phyloP scores from a whole-genome alignment of 306 rosid genomes.

The Malus asiatica region DNA sequence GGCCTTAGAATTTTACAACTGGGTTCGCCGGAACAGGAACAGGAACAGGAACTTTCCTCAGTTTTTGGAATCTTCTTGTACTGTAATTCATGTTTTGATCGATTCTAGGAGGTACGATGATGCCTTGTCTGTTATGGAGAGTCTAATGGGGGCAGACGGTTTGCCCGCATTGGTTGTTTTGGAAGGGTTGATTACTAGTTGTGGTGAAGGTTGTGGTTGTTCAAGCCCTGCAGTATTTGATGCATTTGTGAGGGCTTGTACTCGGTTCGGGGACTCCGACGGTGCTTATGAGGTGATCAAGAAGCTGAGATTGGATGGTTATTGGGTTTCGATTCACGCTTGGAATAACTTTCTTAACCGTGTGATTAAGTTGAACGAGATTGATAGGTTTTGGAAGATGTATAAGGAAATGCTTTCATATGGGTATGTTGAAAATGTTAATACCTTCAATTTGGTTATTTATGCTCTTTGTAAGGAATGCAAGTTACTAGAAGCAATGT shows the following conservation, averaged over 20 bases:
- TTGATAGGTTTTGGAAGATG: slow-evolving; percentile 42
- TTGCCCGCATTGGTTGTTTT: slow-evolving; percentile 32
- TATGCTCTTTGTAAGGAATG: slow-evolving; percentile 48
- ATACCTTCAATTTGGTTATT: slow-evolving; percentile 46
- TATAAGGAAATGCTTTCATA: slow-evolving; percentile 42
- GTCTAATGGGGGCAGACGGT: slow-evolving; percentile 27
- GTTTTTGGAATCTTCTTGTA: slow-evolving; percentile 33
- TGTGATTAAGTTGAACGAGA: slow-evolving; percentile 33
- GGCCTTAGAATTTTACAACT: slow-evolving; percentile 41
- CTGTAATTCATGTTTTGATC: slow-evolving; percentile 48
- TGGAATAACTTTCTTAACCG: slow-evolving; percentile 55
- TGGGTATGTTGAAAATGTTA: slow-evolving; percentile 42
- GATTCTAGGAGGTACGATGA: slow-evolving; percentile 37
- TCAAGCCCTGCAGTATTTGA: slow-evolving; percentile 43
- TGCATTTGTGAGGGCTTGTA: slow-evolving; percentile 51
- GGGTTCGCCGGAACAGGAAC: slow-evolving; percentile 20
- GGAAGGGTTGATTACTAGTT: slow-evolving; percentile 35
- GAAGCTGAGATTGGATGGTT: slow-evolving; percentile 27
- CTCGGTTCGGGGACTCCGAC: slow-evolving; percentile 32
- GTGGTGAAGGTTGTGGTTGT: slow-evolving; percentile 13
- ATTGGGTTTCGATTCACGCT: slow-evolving; percentile 44
- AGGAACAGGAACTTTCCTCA: slow-evolving; percentile 14
- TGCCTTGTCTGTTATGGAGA: slow-evolving; percentile 36
- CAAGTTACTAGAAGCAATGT: slow-evolving; percentile 38
- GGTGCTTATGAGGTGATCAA: slow-evolving; percentile 44